Conservation (phyloP, 2,329 filamentous ascomycete genomes). For the Fusarium pseudoanthophilum region DNA sequence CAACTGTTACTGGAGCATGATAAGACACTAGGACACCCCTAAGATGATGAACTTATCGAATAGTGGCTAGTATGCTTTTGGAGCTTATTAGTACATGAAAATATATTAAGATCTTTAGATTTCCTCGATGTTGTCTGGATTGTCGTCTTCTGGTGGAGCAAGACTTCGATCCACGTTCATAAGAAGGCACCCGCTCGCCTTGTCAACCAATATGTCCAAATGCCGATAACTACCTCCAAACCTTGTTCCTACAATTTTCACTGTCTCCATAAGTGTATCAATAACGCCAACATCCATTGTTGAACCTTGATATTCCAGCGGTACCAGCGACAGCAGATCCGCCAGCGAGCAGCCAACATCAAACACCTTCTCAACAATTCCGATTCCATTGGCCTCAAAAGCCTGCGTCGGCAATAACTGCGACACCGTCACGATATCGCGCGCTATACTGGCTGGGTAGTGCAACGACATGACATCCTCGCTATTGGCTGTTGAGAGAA, state of each 20-base stretch:
- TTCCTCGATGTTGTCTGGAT: accelerated
- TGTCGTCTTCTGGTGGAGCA: accelerated
- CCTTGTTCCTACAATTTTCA: constrained; percentile 8
- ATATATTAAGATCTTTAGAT: background rate
- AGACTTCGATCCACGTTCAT: constrained; percentile 2
- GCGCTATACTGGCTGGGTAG: constrained; percentile 43
- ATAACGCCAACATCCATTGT: constrained; percentile 21
- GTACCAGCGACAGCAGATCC: constrained; percentile 23
- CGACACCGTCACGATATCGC: constrained; percentile 40
- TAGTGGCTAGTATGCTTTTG: too few relatives aligned
- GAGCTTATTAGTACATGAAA: too few relatives aligned
- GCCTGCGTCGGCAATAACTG: constrained; percentile 39
- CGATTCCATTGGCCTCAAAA: constrained; percentile 49
- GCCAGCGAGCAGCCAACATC: constrained; percentile 49
- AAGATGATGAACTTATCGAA: too few relatives aligned
- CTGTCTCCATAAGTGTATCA: constrained; percentile 25
- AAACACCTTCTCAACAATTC: constrained; percentile 49
- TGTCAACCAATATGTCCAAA: constrained; percentile 16
- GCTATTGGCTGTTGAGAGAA: constrained; percentile 18
- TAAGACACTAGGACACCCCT: too few relatives aligned
- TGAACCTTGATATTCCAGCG: background rate
- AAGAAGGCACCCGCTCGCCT: constrained; percentile 11
- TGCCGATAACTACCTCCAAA: constrained; percentile 18
- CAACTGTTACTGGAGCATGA: too few relatives aligned
- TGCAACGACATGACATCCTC: constrained; percentile 43